A percentile compares a stretch with the other conserved stretches of the same genome.
Conservation (phyloP, 78 protist genomes). For the Dictyostelium discoideum region dicty_2.7 NC_007090.3:1780501-1781000, state of each 20-base stretch:
- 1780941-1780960: neutral
- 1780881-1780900: conserved; percentile 2
- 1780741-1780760: conserved; percentile 48
- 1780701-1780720: conserved; percentile 13
- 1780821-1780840: neutral
- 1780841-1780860: neutral
- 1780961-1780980: neutral
- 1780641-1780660: conserved; percentile 3
- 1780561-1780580: conserved; percentile 5
- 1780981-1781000: neutral
- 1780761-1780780: neutral
- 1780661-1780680: neutral
- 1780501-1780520: conserved; percentile 20
- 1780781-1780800: too few relatives aligned
- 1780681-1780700: neutral
- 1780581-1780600: neutral
- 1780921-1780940: neutral
- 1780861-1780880: conserved; percentile 9
- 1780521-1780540: conserved; percentile 34
- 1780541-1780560: neutral
- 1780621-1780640: neutral
- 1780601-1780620: conserved; percentile 8
- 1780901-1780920: neutral
- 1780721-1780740: conserved; percentile 58
- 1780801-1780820: neutral